A percentile compares a stretch with the other conserved stretches of the same genome.
Evolutionary conservation across 768 basidiomycete genomes (phyloP).

Genomic region (Peribolospora kevripleyi): DNA sequence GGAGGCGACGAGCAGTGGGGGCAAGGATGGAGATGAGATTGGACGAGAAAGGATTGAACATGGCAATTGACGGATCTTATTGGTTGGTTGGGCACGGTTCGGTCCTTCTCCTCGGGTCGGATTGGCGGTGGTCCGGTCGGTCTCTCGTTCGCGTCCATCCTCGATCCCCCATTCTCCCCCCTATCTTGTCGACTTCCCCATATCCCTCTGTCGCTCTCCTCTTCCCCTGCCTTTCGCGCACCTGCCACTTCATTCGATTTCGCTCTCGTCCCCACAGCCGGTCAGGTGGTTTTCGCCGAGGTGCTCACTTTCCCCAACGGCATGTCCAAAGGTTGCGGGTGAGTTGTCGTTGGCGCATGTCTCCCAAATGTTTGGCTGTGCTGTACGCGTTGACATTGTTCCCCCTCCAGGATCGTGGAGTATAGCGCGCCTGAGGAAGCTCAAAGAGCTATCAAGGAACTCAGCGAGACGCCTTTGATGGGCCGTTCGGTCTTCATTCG

Average conservation of each 20-base stretch:
- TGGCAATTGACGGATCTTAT: not conserved
- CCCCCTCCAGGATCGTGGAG: constrained; percentile 59
- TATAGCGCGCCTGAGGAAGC: constrained; percentile 73
- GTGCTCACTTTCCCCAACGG: constrained; percentile 90
- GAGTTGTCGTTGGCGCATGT: constrained; percentile 21
- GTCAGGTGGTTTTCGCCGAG: constrained; percentile 99
- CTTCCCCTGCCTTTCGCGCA: not conserved
- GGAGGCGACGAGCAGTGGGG: constrained; percentile 18
- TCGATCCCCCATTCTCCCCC: not conserved
- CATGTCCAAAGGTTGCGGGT: constrained; percentile 98
- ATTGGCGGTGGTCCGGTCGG: not conserved
- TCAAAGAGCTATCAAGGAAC: constrained; percentile 64
- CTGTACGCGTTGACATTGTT: constrained; percentile 6
- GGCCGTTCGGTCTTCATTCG: constrained; percentile 90
- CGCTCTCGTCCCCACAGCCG: constrained; percentile 40
- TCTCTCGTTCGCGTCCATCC: constrained; percentile 1
- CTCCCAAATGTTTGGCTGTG: not conserved
- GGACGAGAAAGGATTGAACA: not conserved
- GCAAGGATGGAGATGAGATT: constrained; percentile 7
- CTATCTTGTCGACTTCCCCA: not conserved
- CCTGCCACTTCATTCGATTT: constrained; percentile 16
- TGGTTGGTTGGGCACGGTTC: constrained; percentile 1
- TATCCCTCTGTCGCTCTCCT: not conserved
- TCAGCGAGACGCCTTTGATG: constrained; percentile 70
- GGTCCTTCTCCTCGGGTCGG: constrained; percentile 1